Evolutionary conservation across 2,329 filamentous ascomycete genomes (phyloP), one percentile per base, ranked within the genome.

Genomic region (Cordyceps sp.): DNA sequence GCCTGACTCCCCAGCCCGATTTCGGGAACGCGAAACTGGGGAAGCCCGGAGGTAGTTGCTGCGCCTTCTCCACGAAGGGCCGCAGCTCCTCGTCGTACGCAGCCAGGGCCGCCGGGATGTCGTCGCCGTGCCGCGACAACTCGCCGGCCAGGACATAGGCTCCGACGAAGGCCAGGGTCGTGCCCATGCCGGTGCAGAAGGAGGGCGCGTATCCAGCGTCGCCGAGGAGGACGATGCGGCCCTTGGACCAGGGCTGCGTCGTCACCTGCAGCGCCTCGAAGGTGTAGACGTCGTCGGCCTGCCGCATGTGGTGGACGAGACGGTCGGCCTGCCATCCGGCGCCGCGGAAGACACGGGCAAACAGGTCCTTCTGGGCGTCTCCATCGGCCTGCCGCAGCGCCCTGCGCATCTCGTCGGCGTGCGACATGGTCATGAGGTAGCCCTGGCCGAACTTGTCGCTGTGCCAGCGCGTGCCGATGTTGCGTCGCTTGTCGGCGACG

Each of bases 131-230:
- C 10, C 37, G 37, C 10, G 37, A 34, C n/a, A 65, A 46, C 29
- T 61, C 59, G 3, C 64, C 62, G 1, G 65, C 66, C 1, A 72
- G 53, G 0, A 64, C 49, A 39, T 69, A 68, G 2, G 62, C 66
- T 2, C 58, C 58, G 2, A 57, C 42, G 16, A 69, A 37, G 3
- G 59, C 59, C 4, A 56, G 38, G 3, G 53, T 58, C 2, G 62
- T 66, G 12, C 64, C 64, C 50, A 64, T 58, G 1, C 66, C 66
- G 0, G 59, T 61, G 6, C 60, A 37, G 3, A 57, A 55, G 1
- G 59, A 59, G 0, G 62, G 60, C 16, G 53, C 58, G 38, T 61
- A 61, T 2, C 48, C 63, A 13, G 66, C 61, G 36, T 72, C 66
- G 5, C 64, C 66, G 0, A 69, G 32, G 0, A 66, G 43, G 0